Base-by-base conservation (phyloP, 345 rosid genomes). In the Citrus reticulata region DNA sequence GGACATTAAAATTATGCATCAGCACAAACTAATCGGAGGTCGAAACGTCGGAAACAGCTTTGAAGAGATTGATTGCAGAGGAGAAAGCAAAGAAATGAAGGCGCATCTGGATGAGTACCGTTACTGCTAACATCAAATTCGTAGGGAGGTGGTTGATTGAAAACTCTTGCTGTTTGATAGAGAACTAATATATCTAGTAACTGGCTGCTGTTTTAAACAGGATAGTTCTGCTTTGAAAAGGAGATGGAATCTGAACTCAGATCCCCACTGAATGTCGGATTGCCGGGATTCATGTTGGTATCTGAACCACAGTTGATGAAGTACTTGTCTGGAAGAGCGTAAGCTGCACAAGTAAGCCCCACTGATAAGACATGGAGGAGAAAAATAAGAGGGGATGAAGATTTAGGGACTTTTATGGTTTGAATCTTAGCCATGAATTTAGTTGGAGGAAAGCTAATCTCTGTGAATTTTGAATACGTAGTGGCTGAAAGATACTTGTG, bases 241-340 rank as follows among this genome's bases (percentile, higher is more conserved):
- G 78, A 66, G 72, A 83, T 40, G 9, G 83, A 82, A 76, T 42
- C n/a, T 1, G 82, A 80, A 66, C 22, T 46, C 63, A 64, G 46
- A 68, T 88, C 95, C n/a, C 90, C 91, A 16, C 68, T 7, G 74
- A 87, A 88, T 40, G 6, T 78, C 65, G 69, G 77, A 1, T 4
- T 0, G 7, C 63, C 29, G 20, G 69, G 37, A 7, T n/a, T 49
- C 7, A 70, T 42, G 57, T 35, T 11, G 39, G 70, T 51, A 29
- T 78, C 57, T 29, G 91, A 89, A 2, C 95, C 92, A 76, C 91
- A 90, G 82, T 84, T 89, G 83, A 90, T 46, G 89, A 86, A 89
- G 75, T 79, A 87, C 82, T 81, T 72, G 7, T 74, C 80, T 0
- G 89, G 89, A 37, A 19, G 85, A 73, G 83, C 62, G 70, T 86